Conservation (phyloP, 345 rosid genomes). For the Clarkia xantiana region DNA sequence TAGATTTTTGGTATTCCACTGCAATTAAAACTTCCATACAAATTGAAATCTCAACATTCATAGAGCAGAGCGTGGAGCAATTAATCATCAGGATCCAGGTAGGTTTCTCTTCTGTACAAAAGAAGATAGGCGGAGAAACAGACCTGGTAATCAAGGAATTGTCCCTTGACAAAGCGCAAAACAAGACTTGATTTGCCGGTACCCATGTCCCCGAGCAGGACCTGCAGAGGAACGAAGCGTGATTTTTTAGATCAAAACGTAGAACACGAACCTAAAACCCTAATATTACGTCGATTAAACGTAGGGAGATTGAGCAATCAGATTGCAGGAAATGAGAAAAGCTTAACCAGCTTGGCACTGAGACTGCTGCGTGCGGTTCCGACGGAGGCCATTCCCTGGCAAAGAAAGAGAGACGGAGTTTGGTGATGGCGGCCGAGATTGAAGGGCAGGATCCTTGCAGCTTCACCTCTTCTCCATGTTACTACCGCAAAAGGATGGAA, state of each 20-base stretch:
- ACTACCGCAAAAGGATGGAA: too few species aligned
- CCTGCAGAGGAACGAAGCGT: slow-evolving; percentile 16
- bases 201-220: slow-evolving; percentile 52
- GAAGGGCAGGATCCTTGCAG: too few species aligned
- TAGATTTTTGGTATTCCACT: not conserved
- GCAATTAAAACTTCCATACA: not conserved
- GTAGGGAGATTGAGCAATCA: not conserved
- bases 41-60: not conserved
- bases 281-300: too few species aligned
- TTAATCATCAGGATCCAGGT: too few species aligned
- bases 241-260: too few species aligned
- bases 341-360: slow-evolving; percentile 20
- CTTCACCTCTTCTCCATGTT: too few species aligned
- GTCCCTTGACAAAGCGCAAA: slow-evolving; percentile 45
- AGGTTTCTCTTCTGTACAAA: too few species aligned
- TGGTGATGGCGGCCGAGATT: too few species aligned
- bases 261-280: too few species aligned
- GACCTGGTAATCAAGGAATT: slow-evolving; percentile 51
- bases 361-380: slow-evolving; percentile 10
- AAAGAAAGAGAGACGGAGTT: not conserved
- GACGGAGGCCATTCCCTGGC: slow-evolving; percentile 8
- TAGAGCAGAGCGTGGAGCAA: not conserved
- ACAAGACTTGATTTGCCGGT: slow-evolving; percentile 52
- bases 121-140: not conserved
- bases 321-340: not conserved